phyloP scores from a whole-genome alignment of 495 filamentous ascomycete species.

The Penicillium dipodomyicola region DNA sequence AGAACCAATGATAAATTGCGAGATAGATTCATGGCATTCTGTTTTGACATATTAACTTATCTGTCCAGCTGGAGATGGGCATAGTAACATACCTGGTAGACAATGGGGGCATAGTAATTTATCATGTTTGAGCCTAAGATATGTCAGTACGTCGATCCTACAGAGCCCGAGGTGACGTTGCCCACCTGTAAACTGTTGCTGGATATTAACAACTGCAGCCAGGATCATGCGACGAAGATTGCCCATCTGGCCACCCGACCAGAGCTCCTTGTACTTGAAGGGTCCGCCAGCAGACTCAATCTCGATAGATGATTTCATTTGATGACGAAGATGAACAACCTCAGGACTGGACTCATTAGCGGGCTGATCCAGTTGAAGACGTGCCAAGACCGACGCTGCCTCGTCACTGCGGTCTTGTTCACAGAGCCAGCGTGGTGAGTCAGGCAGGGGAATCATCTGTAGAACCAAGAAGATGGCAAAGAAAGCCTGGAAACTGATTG shows the following conservation, averaged over 20 bases:
- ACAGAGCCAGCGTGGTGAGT: conserved; percentile 56
- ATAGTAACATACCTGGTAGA: conserved; percentile 40
- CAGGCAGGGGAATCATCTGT: conserved; percentile 62
- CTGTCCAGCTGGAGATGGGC: neutral
- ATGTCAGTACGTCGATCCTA: neutral
- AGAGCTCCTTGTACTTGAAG: conserved; percentile 40
- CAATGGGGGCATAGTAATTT: conserved; percentile 43
- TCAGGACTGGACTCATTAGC: conserved; percentile 18
- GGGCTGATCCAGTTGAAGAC: conserved; percentile 22
- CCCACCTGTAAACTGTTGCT: conserved; percentile 39
- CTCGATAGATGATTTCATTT: conserved; percentile 39
- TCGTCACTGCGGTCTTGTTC: conserved; percentile 51
- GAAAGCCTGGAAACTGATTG: conserved; percentile 57
- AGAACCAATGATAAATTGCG: conserved; percentile 51
- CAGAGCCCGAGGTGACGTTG: neutral
- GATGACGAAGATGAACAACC: conserved; percentile 22
- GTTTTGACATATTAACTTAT: neutral
- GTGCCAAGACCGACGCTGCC: conserved; percentile 52
- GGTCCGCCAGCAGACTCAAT: conserved; percentile 37
- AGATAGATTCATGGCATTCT: conserved; percentile 49
- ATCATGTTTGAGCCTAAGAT: conserved; percentile 53
- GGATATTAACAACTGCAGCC: conserved; percentile 34
- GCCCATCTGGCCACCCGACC: conserved; percentile 36
- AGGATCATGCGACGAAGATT: conserved; percentile 42
- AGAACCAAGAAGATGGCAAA: conserved; percentile 55